Conservation (phyloP, 148 eudicot species). For the Rhododendron ovatum region DNA sequence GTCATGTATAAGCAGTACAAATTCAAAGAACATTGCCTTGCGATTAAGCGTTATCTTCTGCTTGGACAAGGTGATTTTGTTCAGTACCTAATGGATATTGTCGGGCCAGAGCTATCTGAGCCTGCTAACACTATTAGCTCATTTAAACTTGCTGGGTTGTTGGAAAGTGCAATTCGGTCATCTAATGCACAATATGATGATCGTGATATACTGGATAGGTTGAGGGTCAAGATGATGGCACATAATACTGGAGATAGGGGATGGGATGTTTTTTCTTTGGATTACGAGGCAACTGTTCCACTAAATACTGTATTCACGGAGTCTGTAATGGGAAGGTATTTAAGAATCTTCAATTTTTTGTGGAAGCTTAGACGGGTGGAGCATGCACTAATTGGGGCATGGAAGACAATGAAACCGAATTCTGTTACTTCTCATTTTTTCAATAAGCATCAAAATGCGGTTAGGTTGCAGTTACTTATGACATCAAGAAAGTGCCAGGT, state of each 20-base stretch:
- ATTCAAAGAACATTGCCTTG: slow-evolving; percentile 94
- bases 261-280: slow-evolving; percentile 97
- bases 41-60: slow-evolving; percentile 86
- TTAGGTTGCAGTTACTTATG: slow-evolving; percentile 65
- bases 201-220: slow-evolving; percentile 72
- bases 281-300: slow-evolving; percentile 87
- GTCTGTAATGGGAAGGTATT: slow-evolving; percentile 83
- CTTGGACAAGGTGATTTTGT: slow-evolving; percentile 99
- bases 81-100: slow-evolving; percentile 94
- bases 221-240: slow-evolving; percentile 96
- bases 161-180: slow-evolving; percentile 87
- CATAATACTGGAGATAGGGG: slow-evolving; percentile 92
- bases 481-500: slow-evolving; percentile 88
- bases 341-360: slow-evolving; percentile 82
- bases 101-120: slow-evolving; percentile 93
- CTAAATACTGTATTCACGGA: slow-evolving; percentile 84
- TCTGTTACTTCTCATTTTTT: slow-evolving; percentile 68
- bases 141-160: slow-evolving; percentile 81
- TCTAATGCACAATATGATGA: slow-evolving; percentile 97
- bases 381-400: slow-evolving; percentile 83
- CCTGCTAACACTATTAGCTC: slow-evolving; percentile 94
- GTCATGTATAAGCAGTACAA: slow-evolving; percentile 70
- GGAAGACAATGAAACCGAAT: slow-evolving; percentile 97
- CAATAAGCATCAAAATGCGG: slow-evolving; percentile 56
- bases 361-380: slow-evolving; percentile 99